Evolutionary conservation across 352 stramenopile species (phyloP).

Genomic region (Phytopythium oedochilum): DNA sequence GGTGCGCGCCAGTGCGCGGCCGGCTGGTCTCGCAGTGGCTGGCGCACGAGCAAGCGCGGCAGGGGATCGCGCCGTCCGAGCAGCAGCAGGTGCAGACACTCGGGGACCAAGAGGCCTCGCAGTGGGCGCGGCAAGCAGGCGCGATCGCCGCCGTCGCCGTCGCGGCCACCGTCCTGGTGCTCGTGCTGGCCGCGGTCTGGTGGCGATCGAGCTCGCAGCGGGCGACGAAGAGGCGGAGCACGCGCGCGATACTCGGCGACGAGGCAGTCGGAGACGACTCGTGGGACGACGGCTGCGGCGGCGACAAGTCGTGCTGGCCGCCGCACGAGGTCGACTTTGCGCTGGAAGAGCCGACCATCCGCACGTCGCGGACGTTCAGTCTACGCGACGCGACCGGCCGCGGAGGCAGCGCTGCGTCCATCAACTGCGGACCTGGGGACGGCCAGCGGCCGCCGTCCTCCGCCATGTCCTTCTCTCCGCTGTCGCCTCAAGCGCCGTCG

Average conservation of each 20-base stretch:
- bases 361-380: not conserved
- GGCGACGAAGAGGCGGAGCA: too few relatives aligned
- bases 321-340: conserved; percentile 22
- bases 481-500: not conserved
- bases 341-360: conserved; percentile 9
- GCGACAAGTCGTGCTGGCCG: not conserved
- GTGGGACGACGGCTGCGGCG: not conserved
- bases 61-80: not conserved
- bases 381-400: not conserved
- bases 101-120: not conserved
- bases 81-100: not conserved
- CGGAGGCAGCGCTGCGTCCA: too few relatives aligned
- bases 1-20: conserved; percentile 24
- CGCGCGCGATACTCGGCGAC: conserved; percentile 16
- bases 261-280: not conserved
- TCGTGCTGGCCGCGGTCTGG: conserved; percentile 14
- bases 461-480: not conserved
- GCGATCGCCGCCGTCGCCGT: not conserved
- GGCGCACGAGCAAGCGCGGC: conserved; percentile 14
- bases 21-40: conserved; percentile 36
- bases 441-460: not conserved
- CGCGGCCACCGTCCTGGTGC: conserved; percentile 1
- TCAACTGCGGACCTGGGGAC: too few relatives aligned
- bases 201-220: conserved; percentile 1
- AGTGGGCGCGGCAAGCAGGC: not conserved